Evolutionary conservation across 1,284 basidiomycete species (phyloP).

Genomic region (Ceratobasidium sp.): DNA sequence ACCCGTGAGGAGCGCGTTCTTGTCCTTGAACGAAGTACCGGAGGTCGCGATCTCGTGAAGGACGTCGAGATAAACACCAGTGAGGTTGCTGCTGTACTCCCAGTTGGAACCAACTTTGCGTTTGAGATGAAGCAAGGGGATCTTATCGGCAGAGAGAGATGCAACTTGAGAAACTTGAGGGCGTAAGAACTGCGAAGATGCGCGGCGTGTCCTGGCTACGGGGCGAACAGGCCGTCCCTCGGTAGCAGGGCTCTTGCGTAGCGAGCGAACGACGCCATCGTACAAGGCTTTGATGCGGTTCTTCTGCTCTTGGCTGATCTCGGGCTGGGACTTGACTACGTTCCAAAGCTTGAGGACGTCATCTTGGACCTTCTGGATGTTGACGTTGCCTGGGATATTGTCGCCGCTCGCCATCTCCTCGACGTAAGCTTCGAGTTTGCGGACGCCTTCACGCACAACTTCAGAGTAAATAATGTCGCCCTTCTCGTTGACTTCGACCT

Average conservation of each 20-base stretch:
- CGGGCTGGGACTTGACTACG: conserved; percentile 95
- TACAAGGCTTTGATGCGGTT: conserved; percentile 97
- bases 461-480: conserved; percentile 96
- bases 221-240: conserved; percentile 65
- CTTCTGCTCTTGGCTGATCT: conserved; percentile 97
- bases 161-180: conserved; percentile 77
- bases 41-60: conserved; percentile 98
- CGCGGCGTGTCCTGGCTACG: conserved; percentile 77
- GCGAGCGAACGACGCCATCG: conserved; percentile 90
- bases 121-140: conserved; percentile 95
- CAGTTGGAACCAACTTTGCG: conserved; percentile 95
- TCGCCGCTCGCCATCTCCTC: conserved; percentile 98
- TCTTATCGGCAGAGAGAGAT: conserved; percentile 86
- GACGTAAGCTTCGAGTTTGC: conserved; percentile 97
- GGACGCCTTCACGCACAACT: conserved; percentile 92
- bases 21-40: conserved; percentile 97
- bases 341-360: conserved; percentile 97
- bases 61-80: conserved; percentile 94
- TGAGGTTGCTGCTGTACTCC: conserved; percentile 97
- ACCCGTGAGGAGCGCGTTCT: conserved; percentile 97
- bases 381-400: conserved; percentile 80
- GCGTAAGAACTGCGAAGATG: conserved; percentile 93
- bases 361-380: conserved; percentile 96
- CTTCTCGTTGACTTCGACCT: conserved; percentile 91
- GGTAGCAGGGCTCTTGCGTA: conserved; percentile 66